Base-by-base conservation (phyloP, 176 grass and related monocot species). In the Musa acuminata region DNA sequence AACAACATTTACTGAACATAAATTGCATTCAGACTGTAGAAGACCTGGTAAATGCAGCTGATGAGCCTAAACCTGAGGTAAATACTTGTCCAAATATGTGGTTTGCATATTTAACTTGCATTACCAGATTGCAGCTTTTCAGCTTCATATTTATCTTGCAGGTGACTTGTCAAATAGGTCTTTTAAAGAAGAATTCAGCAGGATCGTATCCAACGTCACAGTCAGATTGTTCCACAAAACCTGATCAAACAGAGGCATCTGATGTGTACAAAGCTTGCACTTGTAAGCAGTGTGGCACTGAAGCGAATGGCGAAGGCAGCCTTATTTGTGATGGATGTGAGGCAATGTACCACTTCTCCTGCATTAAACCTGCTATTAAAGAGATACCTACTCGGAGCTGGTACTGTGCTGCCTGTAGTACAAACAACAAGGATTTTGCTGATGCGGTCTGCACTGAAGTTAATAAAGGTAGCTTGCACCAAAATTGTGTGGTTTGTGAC, bases 301-400 rank as follows among this genome's bases (percentile, higher is more conserved):
- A 86, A 80, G 85, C 78, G 26, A 80, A 69, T 69, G 83, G 43
- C 23, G 72, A 75, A 1, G 71, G 78, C 62, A n/a, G 83, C 76
- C 51, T 96, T 66, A 89, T 72, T 64, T 91, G 93, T 72, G 63
- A 86, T 26, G 84, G 82, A 73, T 96, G 93, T 64, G 79, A 79
- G 69, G 55, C 75, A 74, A 71, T 69, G 23, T 96, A 76, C 48
- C 87, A 91, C 52, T 80, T 83, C 62, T 93, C 85, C 64, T 97
- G 90, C 78, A 81, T 83, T 26, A 81, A 87, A 58, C 80, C 71
- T 63, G 25, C 79, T 77, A 82, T 80, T 50, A 35, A 85, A 80
- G 71, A 77, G 48, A 82, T 73, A 59, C 80, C 85, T 75, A 82
- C 54, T 73, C 75, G 73, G 71, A 87, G 83, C 23, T 96, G 89